phyloP scores from a whole-genome alignment of 2,329 filamentous ascomycete genomes.

The Cryphonectria nitschkei region DNA sequence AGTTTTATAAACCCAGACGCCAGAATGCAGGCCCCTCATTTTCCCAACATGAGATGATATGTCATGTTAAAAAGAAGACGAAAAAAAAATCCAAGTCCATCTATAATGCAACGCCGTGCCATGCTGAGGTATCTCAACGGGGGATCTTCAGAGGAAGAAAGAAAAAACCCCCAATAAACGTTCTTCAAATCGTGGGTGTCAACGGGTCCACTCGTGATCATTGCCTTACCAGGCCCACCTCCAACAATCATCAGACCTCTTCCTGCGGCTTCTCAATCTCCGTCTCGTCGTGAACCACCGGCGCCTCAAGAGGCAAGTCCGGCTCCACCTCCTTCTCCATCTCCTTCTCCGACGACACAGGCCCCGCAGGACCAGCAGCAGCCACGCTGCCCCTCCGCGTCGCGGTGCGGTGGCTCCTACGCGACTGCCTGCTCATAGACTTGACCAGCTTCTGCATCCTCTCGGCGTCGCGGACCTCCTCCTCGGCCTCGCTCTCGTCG shows the following conservation, averaged over 20 bases:
- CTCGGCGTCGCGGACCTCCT: conserved; percentile 24
- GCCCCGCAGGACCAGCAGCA: neutral
- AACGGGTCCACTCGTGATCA: neutral
- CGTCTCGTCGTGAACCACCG: neutral
- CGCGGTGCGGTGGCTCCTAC: conserved; percentile 16
- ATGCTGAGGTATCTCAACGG: conserved; percentile 23
- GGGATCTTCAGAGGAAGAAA: neutral
- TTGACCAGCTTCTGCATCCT: conserved; percentile 28
- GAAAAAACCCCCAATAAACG: too few relatives aligned
- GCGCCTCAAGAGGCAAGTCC: neutral
- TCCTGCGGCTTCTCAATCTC: conserved; percentile 13
- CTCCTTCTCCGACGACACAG: too few relatives aligned
- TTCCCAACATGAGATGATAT: neutral
- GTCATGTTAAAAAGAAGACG: neutral
- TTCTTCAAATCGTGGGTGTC: conserved; percentile 5
- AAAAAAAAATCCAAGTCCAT: neutral
- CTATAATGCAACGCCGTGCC: conserved; percentile 25
- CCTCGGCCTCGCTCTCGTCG: conserved; percentile 27
- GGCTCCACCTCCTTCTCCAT: neutral
- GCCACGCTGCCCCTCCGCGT: conserved; percentile 10
- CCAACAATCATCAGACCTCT: conserved; percentile 4
- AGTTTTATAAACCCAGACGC: neutral
- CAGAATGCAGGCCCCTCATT: neutral
- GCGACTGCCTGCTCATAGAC: conserved; percentile 25
- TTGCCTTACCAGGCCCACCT: neutral